These are phyloP conservation scores for Apiospora pterosperma DNA, from an alignment of 2,329 filamentous ascomycete species.

Conservation along the genomic window DNA sequence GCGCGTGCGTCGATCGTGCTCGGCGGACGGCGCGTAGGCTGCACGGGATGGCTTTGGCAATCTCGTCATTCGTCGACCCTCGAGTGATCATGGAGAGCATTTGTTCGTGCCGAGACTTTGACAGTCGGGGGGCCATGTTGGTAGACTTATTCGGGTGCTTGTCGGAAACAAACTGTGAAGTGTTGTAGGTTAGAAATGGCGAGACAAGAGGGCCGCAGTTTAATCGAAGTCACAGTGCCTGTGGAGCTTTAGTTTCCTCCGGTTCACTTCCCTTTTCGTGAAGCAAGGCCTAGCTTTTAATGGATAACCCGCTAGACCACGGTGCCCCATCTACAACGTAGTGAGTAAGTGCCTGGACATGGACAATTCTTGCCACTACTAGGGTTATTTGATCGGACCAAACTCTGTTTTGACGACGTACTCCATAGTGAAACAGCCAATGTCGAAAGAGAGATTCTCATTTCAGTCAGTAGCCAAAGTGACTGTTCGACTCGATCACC, in stretches of 20 bases:
- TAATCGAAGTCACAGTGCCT: background rate
- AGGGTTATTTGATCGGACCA: background rate
- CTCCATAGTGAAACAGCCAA: background rate
- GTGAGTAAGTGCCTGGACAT: background rate
- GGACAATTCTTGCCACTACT: background rate
- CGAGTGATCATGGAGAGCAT: background rate
- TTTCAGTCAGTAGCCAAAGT: background rate
- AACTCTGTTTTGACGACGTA: background rate
- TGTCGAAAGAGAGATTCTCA: background rate
- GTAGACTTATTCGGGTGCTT: background rate
- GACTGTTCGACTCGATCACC: background rate
- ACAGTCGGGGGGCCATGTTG: background rate
- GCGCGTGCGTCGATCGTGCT: too few species aligned
- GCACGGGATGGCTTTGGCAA: background rate
- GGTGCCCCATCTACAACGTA: background rate
- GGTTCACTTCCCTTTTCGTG: background rate
- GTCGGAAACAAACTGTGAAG: background rate
- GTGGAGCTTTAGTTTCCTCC: background rate
- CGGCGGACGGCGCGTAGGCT: too few species aligned
- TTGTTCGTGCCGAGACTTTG: background rate
- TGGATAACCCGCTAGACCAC: background rate
- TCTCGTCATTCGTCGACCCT: background rate
- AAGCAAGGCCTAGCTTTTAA: background rate
- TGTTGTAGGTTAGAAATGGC: background rate
- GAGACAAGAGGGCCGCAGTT: background rate